phyloP scores from a whole-genome alignment of 371 early-diverging fungal genomes.

The Dinochytrium kinnereticum region DNA sequence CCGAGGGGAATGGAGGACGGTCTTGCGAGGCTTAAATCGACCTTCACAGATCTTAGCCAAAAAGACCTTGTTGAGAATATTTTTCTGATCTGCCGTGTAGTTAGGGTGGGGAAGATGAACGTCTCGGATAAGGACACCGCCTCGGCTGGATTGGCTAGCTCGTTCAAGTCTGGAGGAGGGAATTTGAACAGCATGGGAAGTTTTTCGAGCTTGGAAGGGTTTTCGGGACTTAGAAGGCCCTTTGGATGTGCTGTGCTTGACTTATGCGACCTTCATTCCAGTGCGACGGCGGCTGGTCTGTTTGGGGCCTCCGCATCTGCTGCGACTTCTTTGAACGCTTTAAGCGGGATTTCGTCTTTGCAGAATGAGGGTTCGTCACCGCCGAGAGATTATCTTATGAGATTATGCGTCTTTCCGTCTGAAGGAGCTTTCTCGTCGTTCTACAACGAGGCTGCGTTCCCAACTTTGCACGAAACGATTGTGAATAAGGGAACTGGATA shows the following conservation, averaged over 20 bases:
- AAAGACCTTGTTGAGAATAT: conserved; percentile 24
- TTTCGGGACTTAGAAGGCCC: conserved; percentile 58
- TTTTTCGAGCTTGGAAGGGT: background rate
- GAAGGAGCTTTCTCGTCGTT: conserved; percentile 34
- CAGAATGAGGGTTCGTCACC: conserved; percentile 16
- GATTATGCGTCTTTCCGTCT: conserved; percentile 51
- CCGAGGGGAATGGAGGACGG: conserved; percentile 50
- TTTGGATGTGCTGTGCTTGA: conserved; percentile 71
- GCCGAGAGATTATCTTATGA: conserved; percentile 52
- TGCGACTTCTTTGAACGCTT: background rate
- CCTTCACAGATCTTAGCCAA: conserved; percentile 26
- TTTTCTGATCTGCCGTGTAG: conserved; percentile 68
- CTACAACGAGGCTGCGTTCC: conserved; percentile 59
- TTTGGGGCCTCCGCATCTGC: background rate
- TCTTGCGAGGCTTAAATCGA: conserved; percentile 22
- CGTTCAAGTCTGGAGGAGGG: background rate
- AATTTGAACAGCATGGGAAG: conserved; percentile 12
- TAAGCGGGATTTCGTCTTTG: background rate
- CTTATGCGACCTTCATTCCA: conserved; percentile 40
- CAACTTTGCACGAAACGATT: conserved; percentile 64
- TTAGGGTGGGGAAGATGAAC: conserved; percentile 69
- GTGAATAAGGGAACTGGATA: conserved; percentile 60
- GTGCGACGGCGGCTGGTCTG: background rate
- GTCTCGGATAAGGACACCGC: conserved; percentile 53
- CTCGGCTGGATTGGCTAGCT: background rate